Evolutionary conservation across 441 rosid genomes (phyloP).

Genomic region (Heliophila coronopifolia): DNA sequence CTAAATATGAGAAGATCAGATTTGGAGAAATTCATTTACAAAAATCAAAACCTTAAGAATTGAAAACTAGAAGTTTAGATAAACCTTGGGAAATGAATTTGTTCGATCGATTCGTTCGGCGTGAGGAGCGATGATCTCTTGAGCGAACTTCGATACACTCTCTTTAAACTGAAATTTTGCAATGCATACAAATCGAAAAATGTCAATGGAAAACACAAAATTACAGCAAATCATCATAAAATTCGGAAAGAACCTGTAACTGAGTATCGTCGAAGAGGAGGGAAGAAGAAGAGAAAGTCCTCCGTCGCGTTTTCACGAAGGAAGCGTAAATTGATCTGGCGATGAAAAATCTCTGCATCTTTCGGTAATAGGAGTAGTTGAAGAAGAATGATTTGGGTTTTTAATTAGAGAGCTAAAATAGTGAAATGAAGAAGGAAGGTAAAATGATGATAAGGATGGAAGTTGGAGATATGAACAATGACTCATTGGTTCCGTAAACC

Average conservation of each 20-base stretch:
- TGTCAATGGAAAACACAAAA: background rate
- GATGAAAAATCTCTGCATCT: constrained; percentile 40
- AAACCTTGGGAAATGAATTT: constrained; percentile 77
- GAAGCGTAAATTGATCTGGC: constrained; percentile 36
- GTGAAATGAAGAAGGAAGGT: background rate
- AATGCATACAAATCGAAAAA: background rate
- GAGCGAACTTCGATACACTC: constrained; percentile 75
- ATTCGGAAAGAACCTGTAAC: constrained; percentile 66
- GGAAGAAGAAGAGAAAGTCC: constrained; percentile 43
- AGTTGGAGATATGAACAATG: constrained; percentile 2
- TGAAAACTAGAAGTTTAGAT: background rate
- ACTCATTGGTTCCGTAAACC: constrained; percentile 20
- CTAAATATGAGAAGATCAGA: constrained; percentile 30
- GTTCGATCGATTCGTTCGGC: constrained; percentile 64
- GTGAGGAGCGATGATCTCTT: constrained; percentile 68
- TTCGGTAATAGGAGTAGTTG: no score
- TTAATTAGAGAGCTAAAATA: background rate
- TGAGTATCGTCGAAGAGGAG: constrained; percentile 87
- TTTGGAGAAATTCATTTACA: no score
- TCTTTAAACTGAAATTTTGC: constrained; percentile 64
- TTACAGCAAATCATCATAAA: no score
- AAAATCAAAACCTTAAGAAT: no score
- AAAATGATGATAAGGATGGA: constrained; percentile 15
- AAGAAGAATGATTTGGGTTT: background rate
- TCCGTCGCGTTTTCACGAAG: constrained; percentile 22